A percentile compares a stretch with the other conserved stretches of the same genome.
Evolutionary conservation across 106 monocot species (phyloP).

Genomic region (Dendrobium huoshanense): DNA sequence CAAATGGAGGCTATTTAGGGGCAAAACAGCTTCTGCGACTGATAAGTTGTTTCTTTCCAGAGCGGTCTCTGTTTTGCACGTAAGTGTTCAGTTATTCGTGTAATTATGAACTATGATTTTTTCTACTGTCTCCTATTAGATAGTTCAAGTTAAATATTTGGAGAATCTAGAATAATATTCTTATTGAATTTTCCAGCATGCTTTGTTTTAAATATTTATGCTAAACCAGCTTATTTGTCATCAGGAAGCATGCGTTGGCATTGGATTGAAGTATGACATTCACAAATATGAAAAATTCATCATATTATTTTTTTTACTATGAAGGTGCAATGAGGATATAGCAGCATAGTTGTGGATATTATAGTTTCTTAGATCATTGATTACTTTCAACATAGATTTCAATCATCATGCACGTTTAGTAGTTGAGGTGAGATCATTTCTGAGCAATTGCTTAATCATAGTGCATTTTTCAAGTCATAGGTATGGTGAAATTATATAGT

Average conservation of each 20-base stretch:
- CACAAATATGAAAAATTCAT: neutral
- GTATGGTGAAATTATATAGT: neutral
- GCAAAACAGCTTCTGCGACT: conserved; percentile 39
- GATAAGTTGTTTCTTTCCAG: conserved; percentile 48
- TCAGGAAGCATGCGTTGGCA: neutral
- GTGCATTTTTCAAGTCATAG: neutral
- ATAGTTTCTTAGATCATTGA: neutral
- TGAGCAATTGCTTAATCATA: neutral
- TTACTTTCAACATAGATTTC: neutral
- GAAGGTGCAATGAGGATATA: neutral
- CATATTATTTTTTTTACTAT: neutral
- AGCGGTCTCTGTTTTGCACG: conserved; percentile 75
- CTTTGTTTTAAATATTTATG: neutral
- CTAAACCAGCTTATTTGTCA: neutral
- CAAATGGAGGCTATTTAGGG: conserved; percentile 76
- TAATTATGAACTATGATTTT: neutral
- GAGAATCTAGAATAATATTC: neutral
- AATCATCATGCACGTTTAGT: neutral
- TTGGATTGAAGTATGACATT: neutral
- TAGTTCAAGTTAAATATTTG: neutral
- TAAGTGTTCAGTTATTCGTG: conserved; percentile 23
- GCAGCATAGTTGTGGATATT: neutral
- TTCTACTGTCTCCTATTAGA: too few species aligned
- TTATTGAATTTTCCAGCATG: neutral
- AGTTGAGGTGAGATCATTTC: neutral